phyloP scores from a whole-genome alignment of 2,329 filamentous ascomycete genomes.

The Calonectria naviculata region DNA sequence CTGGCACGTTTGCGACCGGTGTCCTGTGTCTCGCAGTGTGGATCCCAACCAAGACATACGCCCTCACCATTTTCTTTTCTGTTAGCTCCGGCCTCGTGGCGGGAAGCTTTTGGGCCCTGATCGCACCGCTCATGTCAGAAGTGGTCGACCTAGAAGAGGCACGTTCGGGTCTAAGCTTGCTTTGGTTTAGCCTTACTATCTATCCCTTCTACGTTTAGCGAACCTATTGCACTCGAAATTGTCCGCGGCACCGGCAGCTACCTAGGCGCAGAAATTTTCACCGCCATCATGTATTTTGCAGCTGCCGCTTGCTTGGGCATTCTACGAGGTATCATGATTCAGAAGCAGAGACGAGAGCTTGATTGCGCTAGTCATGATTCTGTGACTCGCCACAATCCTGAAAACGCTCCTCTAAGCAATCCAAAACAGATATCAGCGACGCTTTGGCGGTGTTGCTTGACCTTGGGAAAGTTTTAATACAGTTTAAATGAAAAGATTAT shows the following conservation, averaged over 20 bases:
- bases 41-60: slow-evolving; percentile 73
- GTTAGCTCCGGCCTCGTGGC: slow-evolving; percentile 77
- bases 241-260: slow-evolving; percentile 57
- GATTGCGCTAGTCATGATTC: not conserved
- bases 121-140: slow-evolving; percentile 77
- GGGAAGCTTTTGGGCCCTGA: slow-evolving; percentile 77
- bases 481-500: not conserved
- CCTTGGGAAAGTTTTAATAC: not conserved
- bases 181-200: slow-evolving; percentile 77
- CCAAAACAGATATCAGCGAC: not conserved
- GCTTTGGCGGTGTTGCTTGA: not conserved
- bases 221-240: slow-evolving; percentile 72
- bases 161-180: slow-evolving; percentile 74
- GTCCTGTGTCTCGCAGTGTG: slow-evolving; percentile 77
- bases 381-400: not conserved
- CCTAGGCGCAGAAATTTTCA: slow-evolving; percentile 66
- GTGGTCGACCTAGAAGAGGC: slow-evolving; percentile 77
- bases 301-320: slow-evolving; percentile 50
- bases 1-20: slow-evolving; percentile 72
- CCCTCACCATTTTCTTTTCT: slow-evolving; percentile 77
- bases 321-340: slow-evolving; percentile 39
- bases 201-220: slow-evolving; percentile 78
- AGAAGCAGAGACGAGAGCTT: not conserved
- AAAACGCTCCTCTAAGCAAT: not conserved
- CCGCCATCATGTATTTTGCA: slow-evolving; percentile 69